Base-by-base conservation (phyloP, 257 asterid genomes). In the Phtheirospermum japonicum region DNA sequence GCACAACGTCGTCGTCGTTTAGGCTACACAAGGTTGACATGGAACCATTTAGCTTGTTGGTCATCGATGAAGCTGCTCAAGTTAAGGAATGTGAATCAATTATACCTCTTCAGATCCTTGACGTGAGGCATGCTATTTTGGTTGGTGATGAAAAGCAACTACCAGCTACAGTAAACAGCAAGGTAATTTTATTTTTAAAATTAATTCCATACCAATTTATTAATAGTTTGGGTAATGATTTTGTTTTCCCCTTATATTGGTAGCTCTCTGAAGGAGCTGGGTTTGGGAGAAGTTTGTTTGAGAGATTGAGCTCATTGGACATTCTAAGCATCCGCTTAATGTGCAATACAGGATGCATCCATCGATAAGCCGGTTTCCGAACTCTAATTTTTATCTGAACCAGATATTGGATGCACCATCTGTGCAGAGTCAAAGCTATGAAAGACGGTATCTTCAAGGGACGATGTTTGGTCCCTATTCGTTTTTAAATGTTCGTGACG, bases 341-440 rank as follows among this genome's bases (percentile, higher is more conserved):
- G 17, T 76, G 52, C 89, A 82, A 32, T 85, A 85, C 68, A 69
- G 93, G 32, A 85, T 85, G 89, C 93, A 83, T 67, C 89, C 89
- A 36, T 61, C 67, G 3, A 80, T 83, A 11, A 80, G 89, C 28
- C 43, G 7, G 36, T 83, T 83, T 34, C 90, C 89, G n/a, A 85
- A 80, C 76, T 33, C 70, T 9, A 71, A 60, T 0, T 82, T 85
- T 68, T 85, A 85, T 45, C 26, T 0, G 10, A 68, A 74, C 23
- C 78, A 65, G 71, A 76, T 85, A 26, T 14, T 57, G 34, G 83
- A 85, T 63, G 93, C 82, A 9, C 73, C 76, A 6, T 58, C 13
- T 37, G 93, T 85, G 9, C 58, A 32, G 62, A 46, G 60, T 10
- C 26, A 31, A 51, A 54, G 70, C 70, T 79, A 72, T 8, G 68